Conservation (phyloP, 371 early-diverging fungal genomes). For the Zopfochytrium polystomum region DNA sequence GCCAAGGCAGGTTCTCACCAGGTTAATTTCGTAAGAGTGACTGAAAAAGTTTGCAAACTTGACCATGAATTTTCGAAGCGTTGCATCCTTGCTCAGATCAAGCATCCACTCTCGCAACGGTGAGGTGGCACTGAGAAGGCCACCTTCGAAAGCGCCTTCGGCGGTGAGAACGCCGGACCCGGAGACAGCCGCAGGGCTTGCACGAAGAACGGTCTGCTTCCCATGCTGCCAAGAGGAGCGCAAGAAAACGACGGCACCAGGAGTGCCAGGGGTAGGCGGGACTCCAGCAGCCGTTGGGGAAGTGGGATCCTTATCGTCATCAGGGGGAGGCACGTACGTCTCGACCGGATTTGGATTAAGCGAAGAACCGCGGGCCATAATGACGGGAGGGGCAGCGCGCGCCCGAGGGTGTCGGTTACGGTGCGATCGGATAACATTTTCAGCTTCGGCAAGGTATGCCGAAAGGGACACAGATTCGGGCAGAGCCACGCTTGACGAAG, state of each 20-base stretch:
- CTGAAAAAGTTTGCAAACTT: slow-evolving; percentile 65
- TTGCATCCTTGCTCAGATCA: slow-evolving; percentile 28
- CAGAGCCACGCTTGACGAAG: background rate
- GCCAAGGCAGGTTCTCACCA: slow-evolving; percentile 34
- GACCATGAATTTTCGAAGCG: slow-evolving; percentile 38
- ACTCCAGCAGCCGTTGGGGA: background rate
- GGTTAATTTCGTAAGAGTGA: slow-evolving; percentile 82
- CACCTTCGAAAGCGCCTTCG: slow-evolving; percentile 7
- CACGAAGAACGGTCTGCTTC: background rate
- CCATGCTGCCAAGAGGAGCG: background rate
- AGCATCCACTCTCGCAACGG: slow-evolving; percentile 16
- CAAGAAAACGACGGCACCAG: background rate
- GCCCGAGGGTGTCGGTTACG: slow-evolving; percentile 1
- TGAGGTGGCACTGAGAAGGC: slow-evolving; percentile 11
- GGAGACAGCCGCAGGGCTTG: background rate
- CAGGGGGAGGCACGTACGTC: too few species aligned
- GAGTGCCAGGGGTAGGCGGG: background rate
- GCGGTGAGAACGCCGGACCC: background rate
- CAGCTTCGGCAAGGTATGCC: slow-evolving; percentile 16
- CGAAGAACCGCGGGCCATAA: slow-evolving; percentile 11
- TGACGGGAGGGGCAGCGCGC: slow-evolving; percentile 13
- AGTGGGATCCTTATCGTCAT: background rate
- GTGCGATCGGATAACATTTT: slow-evolving; percentile 10
- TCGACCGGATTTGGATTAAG: background rate
- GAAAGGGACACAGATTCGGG: slow-evolving; percentile 11